Percentiles rank a stretch among this genome's conserved stretches.
Conservation (phyloP, 2,329 filamentous ascomycete species). For the Stachybotrys echinatus region DNA sequence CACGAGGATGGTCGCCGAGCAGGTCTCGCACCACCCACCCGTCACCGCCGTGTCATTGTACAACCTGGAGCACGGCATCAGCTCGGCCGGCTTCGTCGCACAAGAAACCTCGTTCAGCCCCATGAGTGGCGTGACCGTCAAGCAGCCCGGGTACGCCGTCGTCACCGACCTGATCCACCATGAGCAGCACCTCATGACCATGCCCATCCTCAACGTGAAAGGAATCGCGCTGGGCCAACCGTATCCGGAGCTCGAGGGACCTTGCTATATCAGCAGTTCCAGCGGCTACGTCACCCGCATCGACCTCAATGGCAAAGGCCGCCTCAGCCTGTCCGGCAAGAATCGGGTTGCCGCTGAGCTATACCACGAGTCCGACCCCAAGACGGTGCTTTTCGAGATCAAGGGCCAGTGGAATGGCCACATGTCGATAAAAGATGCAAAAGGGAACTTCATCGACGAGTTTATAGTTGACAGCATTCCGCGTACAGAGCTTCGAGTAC, state of each 20-base stretch:
- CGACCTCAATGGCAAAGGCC: not conserved
- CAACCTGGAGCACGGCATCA: slow-evolving; percentile 1
- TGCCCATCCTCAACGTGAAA: slow-evolving; percentile 3
- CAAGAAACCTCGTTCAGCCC: slow-evolving; percentile 3
- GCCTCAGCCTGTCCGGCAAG: slow-evolving; percentile 1
- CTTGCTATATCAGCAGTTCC: slow-evolving; percentile 5
- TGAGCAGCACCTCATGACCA: slow-evolving; percentile 5
- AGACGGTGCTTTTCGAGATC: not conserved
- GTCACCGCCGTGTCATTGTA: slow-evolving; percentile 3
- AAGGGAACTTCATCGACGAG: slow-evolving; percentile 26
- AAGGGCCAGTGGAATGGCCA: slow-evolving; percentile 4
- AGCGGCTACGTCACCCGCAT: slow-evolving; percentile 4
- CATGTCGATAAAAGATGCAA: slow-evolving; percentile 23
- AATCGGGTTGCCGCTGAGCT: not conserved
- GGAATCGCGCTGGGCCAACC: slow-evolving; percentile 2
- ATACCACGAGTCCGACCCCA: not conserved
- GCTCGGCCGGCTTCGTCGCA: slow-evolving; percentile 1
- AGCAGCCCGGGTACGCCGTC: slow-evolving; percentile 3
- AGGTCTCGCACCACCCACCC: slow-evolving; percentile 4
- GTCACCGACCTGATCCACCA: not conserved
- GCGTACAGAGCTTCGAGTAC: slow-evolving; percentile 25
- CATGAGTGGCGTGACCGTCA: slow-evolving; percentile 1
- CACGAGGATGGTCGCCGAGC: slow-evolving; percentile 1
- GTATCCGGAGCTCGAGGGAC: slow-evolving; percentile 5
- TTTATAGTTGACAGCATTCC: slow-evolving; percentile 30